Evolutionary conservation across 2,329 filamentous ascomycete species (phyloP), one percentile per base, ranked within the genome.

Genomic region (Diaporthe sp.): DNA sequence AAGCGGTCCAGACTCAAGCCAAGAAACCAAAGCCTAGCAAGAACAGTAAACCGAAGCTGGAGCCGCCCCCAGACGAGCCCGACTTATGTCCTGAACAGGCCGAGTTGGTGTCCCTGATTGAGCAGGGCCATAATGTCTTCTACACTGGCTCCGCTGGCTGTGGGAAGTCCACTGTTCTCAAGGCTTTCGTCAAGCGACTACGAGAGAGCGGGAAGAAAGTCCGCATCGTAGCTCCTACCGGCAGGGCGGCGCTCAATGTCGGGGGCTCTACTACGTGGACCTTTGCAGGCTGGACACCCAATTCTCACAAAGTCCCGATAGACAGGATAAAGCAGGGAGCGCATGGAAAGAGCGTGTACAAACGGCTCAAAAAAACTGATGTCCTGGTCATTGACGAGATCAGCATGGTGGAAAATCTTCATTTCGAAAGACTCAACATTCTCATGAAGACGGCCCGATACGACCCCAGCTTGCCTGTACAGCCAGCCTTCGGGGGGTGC

Each of bases 381-480:
- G 88, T 92, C 0, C 84, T 93, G 1, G 86, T 93, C 34, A 90
- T 93, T 22, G 91, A 93, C 78, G 92, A 93, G 81, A 90, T 94
- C 75, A 91, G 88, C 77, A 93, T 93, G 92, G 85, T 93, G 0
- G 89, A 91, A 68, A 90, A 88, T 72, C 80, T 86, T 9, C 84
- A 88, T 65, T 87, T 92, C 39, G 86, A 90, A 75, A 86, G 90
- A 17, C 81, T 90, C 17, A 88, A 89, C 74, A 80, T 79, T 4
- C 79, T 90, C 3, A 86, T 87, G 83, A 88, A 89, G 75, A 76
- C 71, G 1, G 82, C 81, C 34, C 81, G 83, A 57, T 22, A 34
- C 12, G 67, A 78, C 2, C 61, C 75, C 2, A 39, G 31, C 1
- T 13, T n/a, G 13, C 0, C 39, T 8, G 65, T 71, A 1, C 76